These are phyloP conservation scores for Aureobasidium uvarum DNA, from an alignment of 2,329 filamentous ascomycete species.

Conservation along the genomic window DNA sequence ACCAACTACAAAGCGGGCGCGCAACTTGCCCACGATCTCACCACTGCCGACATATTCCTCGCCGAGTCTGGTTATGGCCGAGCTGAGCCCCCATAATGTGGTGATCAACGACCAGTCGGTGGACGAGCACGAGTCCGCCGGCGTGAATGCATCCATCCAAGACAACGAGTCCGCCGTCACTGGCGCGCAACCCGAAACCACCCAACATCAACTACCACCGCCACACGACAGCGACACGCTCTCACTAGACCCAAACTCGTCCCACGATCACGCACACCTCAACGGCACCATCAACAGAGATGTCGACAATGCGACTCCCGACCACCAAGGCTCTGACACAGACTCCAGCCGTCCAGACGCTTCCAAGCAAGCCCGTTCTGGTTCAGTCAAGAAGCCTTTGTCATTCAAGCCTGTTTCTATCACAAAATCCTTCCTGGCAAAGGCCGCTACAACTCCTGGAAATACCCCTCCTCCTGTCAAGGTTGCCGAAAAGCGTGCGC, in stretches of 20 bases:
- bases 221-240: not conserved
- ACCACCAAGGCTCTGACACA: conserved; percentile 63
- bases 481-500: conserved; percentile 54
- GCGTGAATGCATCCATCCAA: conserved; percentile 59
- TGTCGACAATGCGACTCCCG: conserved; percentile 24
- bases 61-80: conserved; percentile 66
- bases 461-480: conserved; percentile 48
- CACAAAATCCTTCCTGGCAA: conserved; percentile 81
- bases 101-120: conserved; percentile 68
- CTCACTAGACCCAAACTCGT: conserved; percentile 25
- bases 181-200: conserved; percentile 34
- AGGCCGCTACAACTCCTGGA: conserved; percentile 54
- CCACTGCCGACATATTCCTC: not conserved
- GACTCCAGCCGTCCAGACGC: conserved; percentile 63
- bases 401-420: conserved; percentile 84
- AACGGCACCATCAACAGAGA: conserved; percentile 13
- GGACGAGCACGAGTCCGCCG: conserved; percentile 61
- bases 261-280: conserved; percentile 28
- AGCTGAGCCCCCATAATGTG: conserved; percentile 68
- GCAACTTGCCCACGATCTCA: conserved; percentile 8
- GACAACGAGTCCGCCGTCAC: conserved; percentile 51
- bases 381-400: conserved; percentile 65
- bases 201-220: conserved; percentile 28
- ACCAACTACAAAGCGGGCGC: not conserved
- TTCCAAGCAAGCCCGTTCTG: conserved; percentile 56